Evolutionary conservation across 306 rosid species (phyloP).

Genomic region (Delonix regia): DNA sequence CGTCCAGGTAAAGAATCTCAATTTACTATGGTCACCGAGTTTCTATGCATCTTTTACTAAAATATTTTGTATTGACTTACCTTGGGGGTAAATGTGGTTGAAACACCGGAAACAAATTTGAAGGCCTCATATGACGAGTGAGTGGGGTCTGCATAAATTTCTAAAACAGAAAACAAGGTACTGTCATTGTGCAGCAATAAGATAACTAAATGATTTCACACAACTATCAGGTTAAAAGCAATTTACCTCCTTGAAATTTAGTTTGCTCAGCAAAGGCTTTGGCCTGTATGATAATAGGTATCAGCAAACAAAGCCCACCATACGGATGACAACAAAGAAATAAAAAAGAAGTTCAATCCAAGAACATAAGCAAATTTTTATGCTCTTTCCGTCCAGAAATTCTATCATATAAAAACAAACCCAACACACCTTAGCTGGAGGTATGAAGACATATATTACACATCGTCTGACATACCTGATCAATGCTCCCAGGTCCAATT

Average conservation of each 20-base stretch:
- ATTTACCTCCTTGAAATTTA: constrained; percentile 86
- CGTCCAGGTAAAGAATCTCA: constrained; percentile 21
- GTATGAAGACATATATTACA: background rate
- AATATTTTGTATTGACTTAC: constrained; percentile 45
- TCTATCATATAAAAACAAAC: constrained; percentile 11
- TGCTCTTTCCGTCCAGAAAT: background rate
- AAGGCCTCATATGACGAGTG: constrained; percentile 85
- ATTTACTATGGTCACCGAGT: constrained; percentile 4
- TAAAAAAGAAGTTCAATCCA: background rate
- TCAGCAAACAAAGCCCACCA: constrained; percentile 18
- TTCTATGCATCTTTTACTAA: background rate
- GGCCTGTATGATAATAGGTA: constrained; percentile 56
- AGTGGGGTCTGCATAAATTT: constrained; percentile 82
- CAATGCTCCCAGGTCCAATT: constrained; percentile 92
- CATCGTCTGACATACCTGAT: constrained; percentile 56
- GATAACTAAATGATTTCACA: constrained; percentile 25
- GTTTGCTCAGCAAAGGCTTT: constrained; percentile 74
- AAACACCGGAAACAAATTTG: constrained; percentile 74
- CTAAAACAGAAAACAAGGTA: constrained; percentile 52
- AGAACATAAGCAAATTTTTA: background rate
- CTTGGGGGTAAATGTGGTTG: constrained; percentile 85
- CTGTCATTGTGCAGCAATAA: constrained; percentile 32
- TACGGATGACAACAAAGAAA: constrained; percentile 1
- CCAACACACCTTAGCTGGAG: background rate
- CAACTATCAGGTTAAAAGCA: constrained; percentile 15